These are phyloP conservation scores for Coemansia sp. DNA, from an alignment of 192 early-diverging fungal species.

Conservation along the genomic window DNA sequence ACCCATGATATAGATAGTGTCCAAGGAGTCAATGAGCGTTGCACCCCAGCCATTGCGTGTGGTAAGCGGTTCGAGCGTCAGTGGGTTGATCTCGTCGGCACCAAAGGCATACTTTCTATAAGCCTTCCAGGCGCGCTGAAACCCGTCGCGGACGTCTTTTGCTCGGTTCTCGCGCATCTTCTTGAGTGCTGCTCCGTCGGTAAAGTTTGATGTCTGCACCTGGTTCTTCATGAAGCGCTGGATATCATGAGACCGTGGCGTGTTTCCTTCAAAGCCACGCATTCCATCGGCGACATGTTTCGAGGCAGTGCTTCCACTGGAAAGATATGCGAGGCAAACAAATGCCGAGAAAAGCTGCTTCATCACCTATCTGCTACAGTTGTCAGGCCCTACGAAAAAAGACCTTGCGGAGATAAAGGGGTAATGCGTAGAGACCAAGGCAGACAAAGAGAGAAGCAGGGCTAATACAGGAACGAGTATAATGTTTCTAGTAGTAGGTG, in stretches of 20 bases:
- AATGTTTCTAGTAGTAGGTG: no score
- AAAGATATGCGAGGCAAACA: conserved; percentile 19
- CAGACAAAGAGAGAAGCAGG: no score
- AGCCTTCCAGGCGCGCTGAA: conserved; percentile 69
- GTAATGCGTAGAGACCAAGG: no score
- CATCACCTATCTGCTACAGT: conserved; percentile 6
- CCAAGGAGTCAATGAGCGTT: conserved; percentile 89
- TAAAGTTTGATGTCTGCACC: conserved; percentile 44
- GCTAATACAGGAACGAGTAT: no score
- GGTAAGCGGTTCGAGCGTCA: conserved; percentile 48
- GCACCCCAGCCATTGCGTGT: conserved; percentile 70
- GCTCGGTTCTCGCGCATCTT: conserved; percentile 55
- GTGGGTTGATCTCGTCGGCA: conserved; percentile 66
- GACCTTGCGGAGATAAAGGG: no score
- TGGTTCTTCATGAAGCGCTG: conserved; percentile 19
- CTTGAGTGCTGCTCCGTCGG: conserved; percentile 21
- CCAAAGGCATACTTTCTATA: conserved; percentile 79
- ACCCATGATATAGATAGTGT: conserved; percentile 84
- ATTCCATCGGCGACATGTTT: conserved; percentile 36
- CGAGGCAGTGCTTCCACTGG: conserved; percentile 8
- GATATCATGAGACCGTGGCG: conserved; percentile 31
- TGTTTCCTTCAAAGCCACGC: conserved; percentile 34
- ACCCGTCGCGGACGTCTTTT: conserved; percentile 59
- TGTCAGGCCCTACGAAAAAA: no score
- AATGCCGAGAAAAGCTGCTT: conserved; percentile 16